phyloP scores from a whole-genome alignment of 345 rosid species.

The Populus tremula region DNA sequence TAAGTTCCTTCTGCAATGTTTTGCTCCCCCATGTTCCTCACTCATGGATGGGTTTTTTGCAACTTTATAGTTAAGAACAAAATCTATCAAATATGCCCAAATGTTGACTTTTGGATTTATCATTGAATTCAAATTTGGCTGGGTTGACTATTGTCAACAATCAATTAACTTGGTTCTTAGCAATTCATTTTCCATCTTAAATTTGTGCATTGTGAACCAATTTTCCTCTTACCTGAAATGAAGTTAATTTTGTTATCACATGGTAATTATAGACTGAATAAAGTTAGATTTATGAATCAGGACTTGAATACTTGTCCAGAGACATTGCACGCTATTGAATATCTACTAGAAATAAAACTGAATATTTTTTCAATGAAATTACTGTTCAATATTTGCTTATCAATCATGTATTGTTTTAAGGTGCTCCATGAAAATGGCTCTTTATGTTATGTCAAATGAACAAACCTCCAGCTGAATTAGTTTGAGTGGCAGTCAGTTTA shows the following conservation, averaged over 20 bases:
- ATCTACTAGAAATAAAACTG: neutral
- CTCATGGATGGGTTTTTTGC: neutral
- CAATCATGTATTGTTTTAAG: neutral
- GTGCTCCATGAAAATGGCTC: neutral
- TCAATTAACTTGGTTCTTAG: neutral
- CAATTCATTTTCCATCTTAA: neutral
- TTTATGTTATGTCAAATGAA: neutral
- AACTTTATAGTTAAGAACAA: neutral
- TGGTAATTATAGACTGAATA: neutral
- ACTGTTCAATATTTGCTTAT: neutral
- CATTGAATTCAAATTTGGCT: neutral
- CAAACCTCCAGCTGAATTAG: neutral
- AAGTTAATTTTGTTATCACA: neutral
- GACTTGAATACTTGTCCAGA: neutral
- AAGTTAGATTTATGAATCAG: neutral
- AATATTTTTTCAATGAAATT: neutral
- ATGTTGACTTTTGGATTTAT: neutral
- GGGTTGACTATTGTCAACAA: neutral
- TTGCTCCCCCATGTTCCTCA: neutral
- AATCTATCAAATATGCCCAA: neutral
- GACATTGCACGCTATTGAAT: neutral
- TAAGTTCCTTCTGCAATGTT: conserved; percentile 38
- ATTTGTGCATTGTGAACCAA: neutral
- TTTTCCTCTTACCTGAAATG: neutral
- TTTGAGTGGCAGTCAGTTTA: neutral